Evolutionary conservation across 768 basidiomycete species (phyloP).

Genomic region (Lactifluus rugatus): DNA sequence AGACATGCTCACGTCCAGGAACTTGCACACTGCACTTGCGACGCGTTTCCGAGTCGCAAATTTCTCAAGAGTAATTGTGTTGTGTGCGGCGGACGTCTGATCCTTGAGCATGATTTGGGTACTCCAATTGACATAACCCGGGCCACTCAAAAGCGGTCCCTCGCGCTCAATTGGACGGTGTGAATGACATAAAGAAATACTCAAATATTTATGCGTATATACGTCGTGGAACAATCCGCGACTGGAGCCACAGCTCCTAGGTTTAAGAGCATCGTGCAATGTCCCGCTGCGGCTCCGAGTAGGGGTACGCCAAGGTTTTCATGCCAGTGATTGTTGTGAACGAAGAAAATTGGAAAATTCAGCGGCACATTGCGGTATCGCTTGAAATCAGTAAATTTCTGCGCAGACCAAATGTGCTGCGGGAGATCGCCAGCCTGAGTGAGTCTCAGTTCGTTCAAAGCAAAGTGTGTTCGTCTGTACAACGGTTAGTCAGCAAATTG

Average conservation of each 20-base stretch:
- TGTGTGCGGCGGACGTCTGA: background rate
- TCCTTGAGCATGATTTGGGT: slow-evolving; percentile 3
- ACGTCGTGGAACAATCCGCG: background rate
- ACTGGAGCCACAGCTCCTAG: background rate
- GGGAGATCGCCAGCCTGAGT: no score
- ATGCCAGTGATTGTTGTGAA: background rate
- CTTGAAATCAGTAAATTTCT: background rate
- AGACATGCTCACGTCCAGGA: background rate
- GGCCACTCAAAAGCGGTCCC: background rate
- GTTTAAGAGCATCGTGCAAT: background rate
- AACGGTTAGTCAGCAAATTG: no score
- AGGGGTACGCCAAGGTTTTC: background rate
- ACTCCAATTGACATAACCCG: background rate
- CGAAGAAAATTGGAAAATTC: slow-evolving; percentile 8
- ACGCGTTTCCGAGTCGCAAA: slow-evolving; percentile 8
- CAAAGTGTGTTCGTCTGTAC: no score
- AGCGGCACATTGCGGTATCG: background rate
- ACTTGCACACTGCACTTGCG: background rate
- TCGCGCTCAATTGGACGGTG: background rate
- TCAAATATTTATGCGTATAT: slow-evolving; percentile 7
- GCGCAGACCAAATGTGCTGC: slow-evolving; percentile 5
- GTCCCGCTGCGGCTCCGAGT: background rate
- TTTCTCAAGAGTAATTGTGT: background rate
- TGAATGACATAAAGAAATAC: background rate
- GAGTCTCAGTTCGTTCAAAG: no score